A percentile compares a stretch with the other conserved stretches of the same genome.
Conservation (phyloP, 2,329 filamentous ascomycete genomes). For the Phialemonium atrogriseum region DNA sequence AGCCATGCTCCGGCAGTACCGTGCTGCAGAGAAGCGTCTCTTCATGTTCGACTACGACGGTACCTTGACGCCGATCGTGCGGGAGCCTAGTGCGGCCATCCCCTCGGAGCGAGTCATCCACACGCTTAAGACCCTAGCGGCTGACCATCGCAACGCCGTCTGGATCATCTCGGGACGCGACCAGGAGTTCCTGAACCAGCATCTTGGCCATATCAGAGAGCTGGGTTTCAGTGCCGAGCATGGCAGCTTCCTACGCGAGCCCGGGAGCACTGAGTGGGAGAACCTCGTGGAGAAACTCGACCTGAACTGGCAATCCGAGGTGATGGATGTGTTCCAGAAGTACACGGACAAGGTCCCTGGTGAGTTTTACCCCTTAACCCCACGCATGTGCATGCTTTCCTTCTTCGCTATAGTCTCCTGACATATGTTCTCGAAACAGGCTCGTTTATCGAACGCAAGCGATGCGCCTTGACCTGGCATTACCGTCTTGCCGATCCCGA, state of each 20-base stretch:
- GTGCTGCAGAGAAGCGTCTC: conserved; percentile 65
- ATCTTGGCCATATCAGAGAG: conserved; percentile 82
- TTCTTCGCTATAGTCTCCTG: neutral
- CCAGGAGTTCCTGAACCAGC: conserved; percentile 81
- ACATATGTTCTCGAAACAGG: conserved; percentile 38
- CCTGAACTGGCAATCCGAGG: conserved; percentile 88
- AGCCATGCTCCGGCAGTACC: conserved; percentile 65
- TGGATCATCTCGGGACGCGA: conserved; percentile 98
- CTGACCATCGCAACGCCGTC: conserved; percentile 77
- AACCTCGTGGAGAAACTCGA: conserved; percentile 80
- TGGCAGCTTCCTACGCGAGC: conserved; percentile 86
- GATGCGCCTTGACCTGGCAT: conserved; percentile 93
- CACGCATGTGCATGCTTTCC: too few relatives aligned
- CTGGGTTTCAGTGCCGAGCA: conserved; percentile 96
- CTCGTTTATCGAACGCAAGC: conserved; percentile 89
- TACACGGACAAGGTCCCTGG: conserved; percentile 83
- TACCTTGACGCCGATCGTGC: conserved; percentile 90
- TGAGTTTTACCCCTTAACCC: conserved; percentile 32
- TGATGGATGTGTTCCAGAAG: conserved; percentile 75
- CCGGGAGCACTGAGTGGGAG: conserved; percentile 70
- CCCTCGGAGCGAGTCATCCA: conserved; percentile 77
- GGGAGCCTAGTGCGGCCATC: conserved; percentile 80
- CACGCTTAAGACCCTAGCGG: conserved; percentile 69
- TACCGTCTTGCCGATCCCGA: conserved; percentile 88
- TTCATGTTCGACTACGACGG: conserved; percentile 99